phyloP scores from a whole-genome alignment of 164 flowering plant genomes.

The Stephania japonica region DNA sequence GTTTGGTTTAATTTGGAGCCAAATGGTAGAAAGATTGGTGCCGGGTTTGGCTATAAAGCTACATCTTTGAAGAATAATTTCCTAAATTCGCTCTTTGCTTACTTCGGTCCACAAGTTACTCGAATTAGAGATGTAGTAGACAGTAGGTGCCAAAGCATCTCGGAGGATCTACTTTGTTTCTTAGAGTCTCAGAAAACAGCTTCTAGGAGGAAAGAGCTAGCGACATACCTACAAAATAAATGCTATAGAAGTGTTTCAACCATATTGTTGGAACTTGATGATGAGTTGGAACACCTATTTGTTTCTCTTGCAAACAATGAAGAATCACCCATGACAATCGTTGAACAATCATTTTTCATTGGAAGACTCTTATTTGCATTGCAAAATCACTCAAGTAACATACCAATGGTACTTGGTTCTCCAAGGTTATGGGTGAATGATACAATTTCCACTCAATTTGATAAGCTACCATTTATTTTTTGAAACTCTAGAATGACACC shows the following conservation, averaged over 20 bases:
- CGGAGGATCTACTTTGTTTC: slow-evolving; percentile 75
- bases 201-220: slow-evolving; percentile 62
- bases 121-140: slow-evolving; percentile 81
- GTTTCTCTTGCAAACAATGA: slow-evolving; percentile 27
- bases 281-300: slow-evolving; percentile 53
- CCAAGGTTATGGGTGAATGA: slow-evolving; percentile 76
- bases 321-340: slow-evolving; percentile 44
- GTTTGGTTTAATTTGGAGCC: slow-evolving; percentile 87
- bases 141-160: slow-evolving; percentile 50
- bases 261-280: slow-evolving; percentile 51
- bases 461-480: slow-evolving; percentile 30
- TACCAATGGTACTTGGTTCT: slow-evolving; percentile 82
- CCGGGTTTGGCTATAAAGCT: slow-evolving; percentile 32
- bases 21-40: slow-evolving; percentile 37
- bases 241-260: slow-evolving; percentile 67
- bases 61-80: slow-evolving; percentile 53
- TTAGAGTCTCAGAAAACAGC: slow-evolving; percentile 76
- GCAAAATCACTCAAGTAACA: slow-evolving; percentile 69
- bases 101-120: slow-evolving; percentile 82
- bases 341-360: slow-evolving; percentile 80
- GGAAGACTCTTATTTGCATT: slow-evolving; percentile 89
- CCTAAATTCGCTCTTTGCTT: slow-evolving; percentile 55
- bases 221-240: slow-evolving; percentile 68
- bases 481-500: slow-evolving; percentile 39
- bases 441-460: slow-evolving; percentile 28